Percentiles rank a stretch among this genome's conserved stretches.
These are phyloP conservation scores for Neonectria ditissima DNA, from an alignment of 2,329 filamentous ascomycete species.

Conservation along the genomic window DNA sequence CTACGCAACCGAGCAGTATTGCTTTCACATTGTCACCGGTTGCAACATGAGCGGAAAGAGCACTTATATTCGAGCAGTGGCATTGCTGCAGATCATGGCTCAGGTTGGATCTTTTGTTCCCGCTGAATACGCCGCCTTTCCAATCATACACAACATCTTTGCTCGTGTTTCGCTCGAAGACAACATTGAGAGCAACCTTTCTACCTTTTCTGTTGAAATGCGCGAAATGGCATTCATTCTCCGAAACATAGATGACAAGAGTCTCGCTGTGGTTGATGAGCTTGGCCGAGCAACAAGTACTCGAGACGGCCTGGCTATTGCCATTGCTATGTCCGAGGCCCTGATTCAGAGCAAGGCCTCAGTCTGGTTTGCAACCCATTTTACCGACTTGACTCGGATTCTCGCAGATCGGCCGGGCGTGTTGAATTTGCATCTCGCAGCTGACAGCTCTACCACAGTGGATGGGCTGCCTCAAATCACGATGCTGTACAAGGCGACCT, in stretches of 20 bases:
- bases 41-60: slow-evolving; percentile 99
- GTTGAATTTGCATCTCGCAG: slow-evolving; percentile 83
- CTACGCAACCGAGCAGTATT: slow-evolving; percentile 81
- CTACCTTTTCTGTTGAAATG: slow-evolving; percentile 96
- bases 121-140: slow-evolving; percentile 83
- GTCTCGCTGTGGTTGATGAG: slow-evolving; percentile 89
- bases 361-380: slow-evolving; percentile 96
- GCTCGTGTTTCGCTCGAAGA: slow-evolving; percentile 89
- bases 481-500: slow-evolving; percentile 87
- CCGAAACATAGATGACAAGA: slow-evolving; percentile 80
- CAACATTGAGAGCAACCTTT: slow-evolving; percentile 89
- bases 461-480: slow-evolving; percentile 72
- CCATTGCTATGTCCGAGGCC: slow-evolving; percentile 89
- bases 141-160: slow-evolving; percentile 86
- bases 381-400: slow-evolving; percentile 82
- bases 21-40: slow-evolving; percentile 94
- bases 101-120: slow-evolving; percentile 94
- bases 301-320: slow-evolving; percentile 88
- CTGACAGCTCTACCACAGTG: slow-evolving; percentile 67
- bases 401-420: slow-evolving; percentile 82
- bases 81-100: slow-evolving; percentile 90
- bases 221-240: slow-evolving; percentile 94
- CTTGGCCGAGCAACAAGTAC: slow-evolving; percentile 92
- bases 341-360: slow-evolving; percentile 82
- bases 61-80: slow-evolving; percentile 89